Percentiles rank a stretch among this genome's conserved stretches.
Conservation (phyloP, 192 early-diverging fungal genomes). For the Coemansia aciculifera region DNA sequence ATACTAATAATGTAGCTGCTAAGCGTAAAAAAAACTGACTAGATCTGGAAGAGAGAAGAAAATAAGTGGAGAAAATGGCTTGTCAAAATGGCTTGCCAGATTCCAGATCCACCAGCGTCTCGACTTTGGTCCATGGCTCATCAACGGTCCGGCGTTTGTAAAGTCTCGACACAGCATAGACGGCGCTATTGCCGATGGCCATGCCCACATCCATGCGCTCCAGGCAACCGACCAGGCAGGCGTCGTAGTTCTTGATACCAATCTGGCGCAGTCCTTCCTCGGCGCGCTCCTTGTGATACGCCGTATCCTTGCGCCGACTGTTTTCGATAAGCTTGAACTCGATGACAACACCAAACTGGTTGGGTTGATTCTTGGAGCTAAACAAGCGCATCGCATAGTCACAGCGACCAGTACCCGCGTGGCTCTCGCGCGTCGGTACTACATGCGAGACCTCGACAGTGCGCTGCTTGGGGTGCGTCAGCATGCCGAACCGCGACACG, state of each 20-base stretch:
- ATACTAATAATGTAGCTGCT: too few relatives aligned
- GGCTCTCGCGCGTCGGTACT: conserved; percentile 13
- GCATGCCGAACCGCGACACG: conserved; percentile 31
- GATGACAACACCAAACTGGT: conserved; percentile 36
- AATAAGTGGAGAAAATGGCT: not conserved
- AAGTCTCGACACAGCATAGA: conserved; percentile 13
- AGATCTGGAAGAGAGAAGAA: too few relatives aligned
- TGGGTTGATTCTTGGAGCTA: conserved; percentile 23
- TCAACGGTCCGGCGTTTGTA: conserved; percentile 19
- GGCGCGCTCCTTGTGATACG: conserved; percentile 13
- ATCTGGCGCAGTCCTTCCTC: conserved; percentile 21
- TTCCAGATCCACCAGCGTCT: too few relatives aligned
- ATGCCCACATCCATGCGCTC: conserved; percentile 45
- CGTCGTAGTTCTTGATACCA: conserved; percentile 19
- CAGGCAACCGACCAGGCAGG: conserved; percentile 26
- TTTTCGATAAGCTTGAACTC: conserved; percentile 38
- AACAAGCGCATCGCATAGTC: conserved; percentile 20
- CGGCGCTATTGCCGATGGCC: conserved; percentile 38
- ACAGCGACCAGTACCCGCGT: conserved; percentile 13
- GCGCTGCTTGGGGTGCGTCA: conserved; percentile 6
- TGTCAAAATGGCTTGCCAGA: too few relatives aligned
- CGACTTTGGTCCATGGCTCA: conserved; percentile 13
- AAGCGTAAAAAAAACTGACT: too few relatives aligned
- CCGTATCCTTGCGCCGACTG: conserved; percentile 8
- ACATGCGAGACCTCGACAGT: not conserved